Evolutionary conservation across 306 rosid species (phyloP).

Genomic region (Myrica gale): DNA sequence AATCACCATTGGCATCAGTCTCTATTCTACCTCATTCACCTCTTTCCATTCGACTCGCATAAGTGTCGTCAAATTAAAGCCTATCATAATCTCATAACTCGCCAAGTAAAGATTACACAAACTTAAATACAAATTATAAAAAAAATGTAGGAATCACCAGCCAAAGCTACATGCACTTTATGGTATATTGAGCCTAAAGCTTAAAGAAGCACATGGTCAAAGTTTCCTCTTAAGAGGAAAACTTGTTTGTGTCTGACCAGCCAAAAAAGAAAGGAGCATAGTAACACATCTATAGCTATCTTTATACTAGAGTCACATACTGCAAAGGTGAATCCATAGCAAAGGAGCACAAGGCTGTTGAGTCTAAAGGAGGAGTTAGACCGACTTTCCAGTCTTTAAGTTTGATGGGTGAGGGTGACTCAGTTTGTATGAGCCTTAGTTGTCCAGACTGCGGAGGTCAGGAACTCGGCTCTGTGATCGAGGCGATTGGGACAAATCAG

Average conservation of each 20-base stretch:
- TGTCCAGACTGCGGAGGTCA: no score
- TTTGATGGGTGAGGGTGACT: no score
- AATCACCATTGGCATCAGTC: not conserved
- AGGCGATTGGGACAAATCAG: no score
- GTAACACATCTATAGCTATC: not conserved
- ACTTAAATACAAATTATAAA: not conserved
- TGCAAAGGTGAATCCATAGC: not conserved
- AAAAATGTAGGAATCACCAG: not conserved
- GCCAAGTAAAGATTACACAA: not conserved
- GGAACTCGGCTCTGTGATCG: no score
- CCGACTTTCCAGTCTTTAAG: no score
- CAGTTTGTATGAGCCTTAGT: no score
- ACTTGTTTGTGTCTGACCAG: not conserved
- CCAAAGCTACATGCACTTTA: not conserved
- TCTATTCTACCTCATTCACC: not conserved
- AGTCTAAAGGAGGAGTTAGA: no score
- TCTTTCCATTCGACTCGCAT: not conserved
- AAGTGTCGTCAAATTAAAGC: not conserved
- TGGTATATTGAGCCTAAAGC: not conserved
- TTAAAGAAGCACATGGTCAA: not conserved
- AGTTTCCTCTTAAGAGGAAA: not conserved
- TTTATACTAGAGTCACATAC: not conserved
- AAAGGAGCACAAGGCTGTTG: not conserved
- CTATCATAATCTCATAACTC: not conserved
- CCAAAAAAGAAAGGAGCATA: constrained; percentile 2